phyloP scores from a whole-genome alignment of 768 basidiomycete species.

The Suillus plorans region DNA sequence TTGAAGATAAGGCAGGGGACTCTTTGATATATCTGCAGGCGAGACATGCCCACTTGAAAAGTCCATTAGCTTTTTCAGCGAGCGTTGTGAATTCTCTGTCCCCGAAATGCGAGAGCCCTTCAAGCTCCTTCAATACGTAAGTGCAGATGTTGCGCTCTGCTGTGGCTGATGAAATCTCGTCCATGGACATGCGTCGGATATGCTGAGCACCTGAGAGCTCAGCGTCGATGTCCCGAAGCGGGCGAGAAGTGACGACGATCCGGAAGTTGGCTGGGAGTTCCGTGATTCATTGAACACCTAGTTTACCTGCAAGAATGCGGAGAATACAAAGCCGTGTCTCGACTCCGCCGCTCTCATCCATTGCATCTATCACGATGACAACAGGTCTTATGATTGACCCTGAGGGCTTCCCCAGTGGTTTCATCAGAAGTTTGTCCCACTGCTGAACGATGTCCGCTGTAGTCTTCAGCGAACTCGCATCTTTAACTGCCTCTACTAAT shows the following conservation, averaged over 20 bases:
- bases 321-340: conserved; percentile 16
- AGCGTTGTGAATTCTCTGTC: background rate
- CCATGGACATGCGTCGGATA: background rate
- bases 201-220: background rate
- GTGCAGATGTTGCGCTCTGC: background rate
- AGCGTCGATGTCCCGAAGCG: background rate
- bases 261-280: conserved; percentile 10
- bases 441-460: conserved; percentile 7
- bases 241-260: conserved; percentile 9
- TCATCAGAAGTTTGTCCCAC: conserved; percentile 17
- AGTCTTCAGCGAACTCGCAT: background rate
- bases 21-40: background rate
- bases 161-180: background rate
- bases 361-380: conserved; percentile 25
- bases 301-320: background rate
- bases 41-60: background rate
- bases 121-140: background rate
- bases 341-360: conserved; percentile 15
- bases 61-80: background rate
- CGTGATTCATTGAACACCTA: background rate
- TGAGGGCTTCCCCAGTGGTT: conserved; percentile 6
- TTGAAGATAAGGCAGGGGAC: background rate
- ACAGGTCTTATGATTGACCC: conserved; percentile 17
- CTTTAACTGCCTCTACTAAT: background rate
- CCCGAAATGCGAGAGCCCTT: background rate